phyloP scores from a whole-genome alignment of 139 green algal species.

The Spirogloea muscicola region DNA sequence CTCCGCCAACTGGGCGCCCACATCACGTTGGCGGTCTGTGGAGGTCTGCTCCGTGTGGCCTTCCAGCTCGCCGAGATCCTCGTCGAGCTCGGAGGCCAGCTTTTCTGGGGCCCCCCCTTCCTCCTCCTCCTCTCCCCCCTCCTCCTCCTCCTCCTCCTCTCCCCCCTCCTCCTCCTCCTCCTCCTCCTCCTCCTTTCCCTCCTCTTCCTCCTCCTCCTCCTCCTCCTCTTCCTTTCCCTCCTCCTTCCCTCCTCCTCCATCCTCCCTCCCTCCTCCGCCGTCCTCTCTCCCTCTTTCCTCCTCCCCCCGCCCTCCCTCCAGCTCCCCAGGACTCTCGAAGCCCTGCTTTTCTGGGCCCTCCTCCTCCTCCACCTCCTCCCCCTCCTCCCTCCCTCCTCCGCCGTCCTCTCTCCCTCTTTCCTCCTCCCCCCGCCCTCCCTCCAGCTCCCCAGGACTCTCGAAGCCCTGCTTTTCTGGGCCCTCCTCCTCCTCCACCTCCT shows the following conservation, averaged over 20 bases:
- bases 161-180: not conserved
- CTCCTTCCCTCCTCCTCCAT: not conserved
- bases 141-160: not conserved
- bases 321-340: not conserved
- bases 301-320: not conserved
- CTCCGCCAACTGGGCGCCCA: not conserved
- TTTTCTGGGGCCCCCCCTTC: not conserved
- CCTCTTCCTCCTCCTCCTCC: not conserved
- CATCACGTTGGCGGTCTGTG: not conserved
- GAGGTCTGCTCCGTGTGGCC: not conserved
- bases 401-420: not conserved
- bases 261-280: not conserved
- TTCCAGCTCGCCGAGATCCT: not conserved
- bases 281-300: not conserved
- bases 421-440: not conserved
- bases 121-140: not conserved
- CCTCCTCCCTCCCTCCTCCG: not conserved
- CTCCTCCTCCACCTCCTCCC: not conserved
- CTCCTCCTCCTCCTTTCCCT: not conserved
- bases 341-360: not conserved
- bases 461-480: not conserved
- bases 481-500: not conserved
- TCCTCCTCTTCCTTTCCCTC: not conserved
- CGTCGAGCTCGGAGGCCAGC: not conserved
- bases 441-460: not conserved